Percentiles rank a stretch among this genome's conserved stretches.
These are phyloP conservation scores for Teunomyces pallodes DNA, from an alignment of 805 yeast genomes.

Conservation along the genomic window DNA sequence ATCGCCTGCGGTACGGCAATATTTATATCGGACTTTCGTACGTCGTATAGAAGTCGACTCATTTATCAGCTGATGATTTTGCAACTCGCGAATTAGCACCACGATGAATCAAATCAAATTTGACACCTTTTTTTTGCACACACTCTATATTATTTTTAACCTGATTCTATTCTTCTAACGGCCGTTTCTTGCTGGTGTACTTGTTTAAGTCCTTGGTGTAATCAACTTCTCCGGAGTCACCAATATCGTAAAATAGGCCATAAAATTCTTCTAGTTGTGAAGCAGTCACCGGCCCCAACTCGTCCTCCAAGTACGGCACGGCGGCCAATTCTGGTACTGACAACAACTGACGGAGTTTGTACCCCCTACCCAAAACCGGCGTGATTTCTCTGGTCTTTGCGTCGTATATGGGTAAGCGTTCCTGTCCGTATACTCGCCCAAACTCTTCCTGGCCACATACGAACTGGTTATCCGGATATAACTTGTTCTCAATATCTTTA, in stretches of 20 bases:
- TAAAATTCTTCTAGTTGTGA: slow-evolving; percentile 20
- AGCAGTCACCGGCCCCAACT: slow-evolving; percentile 13
- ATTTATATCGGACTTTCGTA: background rate
- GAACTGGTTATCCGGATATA: slow-evolving; percentile 55
- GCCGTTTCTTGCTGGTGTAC: slow-evolving; percentile 14
- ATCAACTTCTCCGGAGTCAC: slow-evolving; percentile 20
- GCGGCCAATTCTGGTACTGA: slow-evolving; percentile 1
- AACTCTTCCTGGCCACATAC: slow-evolving; percentile 56
- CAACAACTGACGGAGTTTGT: slow-evolving; percentile 13
- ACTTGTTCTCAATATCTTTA: slow-evolving; percentile 54
- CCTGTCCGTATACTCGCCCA: slow-evolving; percentile 46
- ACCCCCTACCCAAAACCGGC: slow-evolving; percentile 20
- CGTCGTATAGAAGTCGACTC: slow-evolving; percentile 4
- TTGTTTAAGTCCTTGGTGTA: slow-evolving; percentile 18
- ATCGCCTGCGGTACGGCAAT: background rate
- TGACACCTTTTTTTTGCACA: background rate
- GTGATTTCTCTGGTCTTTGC: slow-evolving; percentile 22
- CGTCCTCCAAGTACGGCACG: slow-evolving; percentile 12
- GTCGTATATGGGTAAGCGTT: slow-evolving; percentile 14
- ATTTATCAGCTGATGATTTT: slow-evolving; percentile 3
- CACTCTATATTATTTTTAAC: background rate
- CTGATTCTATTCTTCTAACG: slow-evolving; percentile 3
- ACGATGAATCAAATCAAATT: background rate
- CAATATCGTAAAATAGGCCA: slow-evolving; percentile 25
- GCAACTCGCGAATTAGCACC: background rate